A percentile compares a stretch with the other conserved stretches of the same genome.
These are phyloP conservation scores for Adansonia gregorii DNA, from an alignment of 441 rosid genomes.

Conservation along the genomic window DNA sequence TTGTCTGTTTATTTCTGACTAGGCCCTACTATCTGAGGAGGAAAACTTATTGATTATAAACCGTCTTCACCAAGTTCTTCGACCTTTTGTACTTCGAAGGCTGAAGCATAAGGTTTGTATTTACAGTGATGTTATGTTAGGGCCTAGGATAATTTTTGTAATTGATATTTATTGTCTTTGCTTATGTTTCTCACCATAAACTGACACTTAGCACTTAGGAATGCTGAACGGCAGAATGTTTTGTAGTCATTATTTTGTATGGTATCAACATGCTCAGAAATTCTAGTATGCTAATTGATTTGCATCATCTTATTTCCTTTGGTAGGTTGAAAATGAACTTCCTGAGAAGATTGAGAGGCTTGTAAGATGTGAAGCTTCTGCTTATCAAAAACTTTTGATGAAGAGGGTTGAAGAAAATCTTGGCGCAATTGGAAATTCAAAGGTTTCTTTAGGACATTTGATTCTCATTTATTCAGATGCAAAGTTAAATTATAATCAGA, in stretches of 20 bases:
- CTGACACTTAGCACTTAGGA: background rate
- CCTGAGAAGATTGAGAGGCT: slow-evolving; percentile 97
- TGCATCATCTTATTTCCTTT: slow-evolving; percentile 30
- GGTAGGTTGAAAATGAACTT: slow-evolving; percentile 88
- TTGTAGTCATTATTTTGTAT: background rate
- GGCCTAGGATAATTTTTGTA: background rate
- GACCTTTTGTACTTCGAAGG: slow-evolving; percentile 94
- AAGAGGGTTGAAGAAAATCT: slow-evolving; percentile 96
- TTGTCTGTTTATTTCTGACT: slow-evolving; percentile 28
- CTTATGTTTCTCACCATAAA: background rate
- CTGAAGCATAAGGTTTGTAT: slow-evolving; percentile 86
- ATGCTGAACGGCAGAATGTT: background rate
- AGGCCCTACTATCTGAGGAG: slow-evolving; percentile 95
- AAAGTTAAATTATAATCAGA: background rate
- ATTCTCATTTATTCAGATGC: slow-evolving; percentile 14
- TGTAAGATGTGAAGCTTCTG: slow-evolving; percentile 91
- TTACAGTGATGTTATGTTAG: slow-evolving; percentile 20
- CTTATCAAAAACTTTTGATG: slow-evolving; percentile 94
- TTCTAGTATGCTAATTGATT: slow-evolving; percentile 11
- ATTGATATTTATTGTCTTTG: background rate
- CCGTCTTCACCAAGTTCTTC: slow-evolving; percentile 96
- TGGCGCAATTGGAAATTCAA: slow-evolving; percentile 80
- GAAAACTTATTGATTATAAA: slow-evolving; percentile 91
- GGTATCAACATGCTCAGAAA: slow-evolving; percentile 1
- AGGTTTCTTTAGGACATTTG: slow-evolving; percentile 52